Conservation (phyloP, 2,329 filamentous ascomycete species). For the Sarocladiaceae sp. region DNA sequence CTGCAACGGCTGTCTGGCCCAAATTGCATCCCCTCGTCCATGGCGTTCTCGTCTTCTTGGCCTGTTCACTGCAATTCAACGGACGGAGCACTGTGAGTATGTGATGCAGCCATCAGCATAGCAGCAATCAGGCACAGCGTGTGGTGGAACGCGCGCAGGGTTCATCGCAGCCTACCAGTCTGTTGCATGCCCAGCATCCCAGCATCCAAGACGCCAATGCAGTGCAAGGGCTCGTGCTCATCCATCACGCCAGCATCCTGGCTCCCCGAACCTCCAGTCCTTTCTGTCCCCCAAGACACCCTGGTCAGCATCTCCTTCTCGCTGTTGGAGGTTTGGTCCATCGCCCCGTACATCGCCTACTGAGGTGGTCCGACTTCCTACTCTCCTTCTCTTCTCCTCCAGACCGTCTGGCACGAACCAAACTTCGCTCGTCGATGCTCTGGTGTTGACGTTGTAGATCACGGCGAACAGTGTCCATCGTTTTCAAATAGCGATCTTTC, state of each 20-base stretch:
- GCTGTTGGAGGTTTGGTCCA: neutral
- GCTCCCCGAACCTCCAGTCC: neutral
- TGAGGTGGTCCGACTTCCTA: too few species aligned
- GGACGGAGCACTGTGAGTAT: too few species aligned
- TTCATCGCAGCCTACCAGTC: neutral
- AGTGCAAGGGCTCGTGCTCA: conserved; percentile 8
- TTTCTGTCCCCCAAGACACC: neutral
- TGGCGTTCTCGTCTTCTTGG: neutral
- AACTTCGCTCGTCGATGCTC: conserved; percentile 4
- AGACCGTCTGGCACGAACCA: conserved; percentile 8
- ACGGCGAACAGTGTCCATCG: neutral
- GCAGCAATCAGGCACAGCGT: neutral
- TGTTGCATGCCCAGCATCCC: neutral
- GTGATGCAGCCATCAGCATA: too few species aligned
- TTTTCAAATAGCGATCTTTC: neutral
- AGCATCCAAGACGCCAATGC: neutral
- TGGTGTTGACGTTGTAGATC: conserved; percentile 7
- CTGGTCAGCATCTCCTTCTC: neutral
- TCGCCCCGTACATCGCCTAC: neutral
- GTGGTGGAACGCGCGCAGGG: neutral
- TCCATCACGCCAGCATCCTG: conserved; percentile 4
- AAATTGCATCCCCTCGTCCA: conserved; percentile 6
- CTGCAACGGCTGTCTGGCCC: conserved; percentile 6
- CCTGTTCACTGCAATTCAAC: neutral
- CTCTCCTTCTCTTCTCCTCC: neutral